Percentiles rank a stretch among this genome's conserved stretches.
These are phyloP conservation scores for Melaleuca alternifolia DNA, from an alignment of 345 rosid species.

Conservation along the genomic window DNA sequence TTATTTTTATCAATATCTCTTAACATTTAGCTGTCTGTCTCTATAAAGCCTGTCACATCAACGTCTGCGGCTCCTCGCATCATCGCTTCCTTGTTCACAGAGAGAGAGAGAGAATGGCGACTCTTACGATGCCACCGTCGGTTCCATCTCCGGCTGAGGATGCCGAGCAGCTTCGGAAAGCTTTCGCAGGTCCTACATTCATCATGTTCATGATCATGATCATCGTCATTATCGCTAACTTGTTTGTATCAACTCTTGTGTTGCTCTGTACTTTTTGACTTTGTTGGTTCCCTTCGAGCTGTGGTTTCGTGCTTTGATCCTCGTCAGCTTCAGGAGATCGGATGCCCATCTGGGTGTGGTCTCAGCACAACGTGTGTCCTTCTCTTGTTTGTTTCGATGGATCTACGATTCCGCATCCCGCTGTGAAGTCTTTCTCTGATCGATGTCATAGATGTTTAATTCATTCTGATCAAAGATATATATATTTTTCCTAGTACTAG, in stretches of 20 bases:
- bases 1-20: too few relatives aligned
- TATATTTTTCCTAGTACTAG: not conserved
- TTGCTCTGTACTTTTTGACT: not conserved
- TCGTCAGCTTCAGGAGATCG: not conserved
- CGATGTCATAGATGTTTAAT: not conserved
- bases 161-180: conserved; percentile 80
- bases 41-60: not conserved
- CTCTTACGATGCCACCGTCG: conserved; percentile 46
- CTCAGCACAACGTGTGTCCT: not conserved
- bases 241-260: not conserved
- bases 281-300: not conserved
- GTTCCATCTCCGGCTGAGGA: conserved; percentile 76
- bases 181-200: conserved; percentile 46
- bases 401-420: not conserved
- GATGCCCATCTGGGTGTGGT: not conserved
- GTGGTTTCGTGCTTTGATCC: not conserved
- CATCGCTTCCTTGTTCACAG: not conserved
- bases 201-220: not conserved
- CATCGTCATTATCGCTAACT: not conserved
- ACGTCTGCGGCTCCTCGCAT: not conserved
- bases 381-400: not conserved
- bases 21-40: not conserved
- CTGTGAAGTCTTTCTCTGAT: not conserved
- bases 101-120: conserved; percentile 40
- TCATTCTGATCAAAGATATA: not conserved